These are phyloP conservation scores for Stylosanthes scabra DNA, from an alignment of 331 rosid genomes.

Conservation along the genomic window DNA sequence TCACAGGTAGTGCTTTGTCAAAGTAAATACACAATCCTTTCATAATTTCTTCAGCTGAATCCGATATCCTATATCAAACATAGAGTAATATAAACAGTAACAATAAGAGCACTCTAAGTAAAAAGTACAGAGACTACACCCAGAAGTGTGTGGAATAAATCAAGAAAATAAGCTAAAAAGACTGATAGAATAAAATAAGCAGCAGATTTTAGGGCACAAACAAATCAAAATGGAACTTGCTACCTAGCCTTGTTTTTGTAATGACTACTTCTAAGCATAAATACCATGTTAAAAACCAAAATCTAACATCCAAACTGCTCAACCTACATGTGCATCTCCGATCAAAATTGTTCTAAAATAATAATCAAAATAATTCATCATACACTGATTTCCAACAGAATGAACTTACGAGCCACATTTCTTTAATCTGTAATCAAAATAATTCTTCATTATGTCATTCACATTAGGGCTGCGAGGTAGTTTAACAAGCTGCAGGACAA, in stretches of 20 bases:
- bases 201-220: slow-evolving; percentile 1
- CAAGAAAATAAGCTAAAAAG: slow-evolving; percentile 28
- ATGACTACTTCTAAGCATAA: neutral
- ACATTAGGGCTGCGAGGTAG: slow-evolving; percentile 90
- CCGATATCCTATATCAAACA: slow-evolving; percentile 56
- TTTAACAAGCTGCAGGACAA: slow-evolving; percentile 83
- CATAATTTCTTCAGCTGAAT: slow-evolving; percentile 67
- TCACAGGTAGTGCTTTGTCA: slow-evolving; percentile 80
- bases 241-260: neutral
- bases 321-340: neutral
- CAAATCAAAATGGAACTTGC: slow-evolving; percentile 26
- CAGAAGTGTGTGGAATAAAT: slow-evolving; percentile 3
- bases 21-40: slow-evolving; percentile 80
- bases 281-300: slow-evolving; percentile 20
- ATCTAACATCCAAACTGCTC: slow-evolving; percentile 13
- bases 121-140: slow-evolving; percentile 16
- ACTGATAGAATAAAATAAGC: neutral
- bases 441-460: slow-evolving; percentile 70
- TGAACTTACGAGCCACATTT: slow-evolving; percentile 77
- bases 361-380: slow-evolving; percentile 24
- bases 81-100: slow-evolving; percentile 35
- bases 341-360: neutral
- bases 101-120: slow-evolving; percentile 2
- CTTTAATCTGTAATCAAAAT: slow-evolving; percentile 67
- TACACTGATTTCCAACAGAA: slow-evolving; percentile 9